Evolutionary conservation across 2,329 filamentous ascomycete genomes (phyloP).

Genomic region (Chaetomiaceae sp.): DNA sequence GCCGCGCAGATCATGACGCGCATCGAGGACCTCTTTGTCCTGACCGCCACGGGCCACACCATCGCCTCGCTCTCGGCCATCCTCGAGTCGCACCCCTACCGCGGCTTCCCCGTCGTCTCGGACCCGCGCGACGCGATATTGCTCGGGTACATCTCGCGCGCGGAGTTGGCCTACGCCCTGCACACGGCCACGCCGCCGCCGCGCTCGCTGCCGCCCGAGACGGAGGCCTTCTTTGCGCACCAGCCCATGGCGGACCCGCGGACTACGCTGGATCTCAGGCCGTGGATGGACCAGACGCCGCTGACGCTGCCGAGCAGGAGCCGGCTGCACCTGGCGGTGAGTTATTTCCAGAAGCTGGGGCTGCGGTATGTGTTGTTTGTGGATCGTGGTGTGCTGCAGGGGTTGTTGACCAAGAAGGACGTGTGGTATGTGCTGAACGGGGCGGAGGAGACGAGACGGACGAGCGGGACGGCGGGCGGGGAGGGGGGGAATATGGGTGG

Average conservation of each 20-base stretch:
- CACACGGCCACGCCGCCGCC: conserved; percentile 54
- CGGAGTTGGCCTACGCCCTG: conserved; percentile 80
- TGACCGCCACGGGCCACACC: conserved; percentile 84
- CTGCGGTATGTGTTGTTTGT: conserved; percentile 85
- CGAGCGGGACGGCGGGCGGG: conserved; percentile 10
- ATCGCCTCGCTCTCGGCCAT: conserved; percentile 69
- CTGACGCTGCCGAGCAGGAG: conserved; percentile 78
- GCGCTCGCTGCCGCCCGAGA: conserved; percentile 60
- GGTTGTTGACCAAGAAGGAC: conserved; percentile 94
- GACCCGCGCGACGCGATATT: conserved; percentile 73
- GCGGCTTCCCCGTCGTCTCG: conserved; percentile 86
- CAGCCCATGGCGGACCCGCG: conserved; percentile 75
- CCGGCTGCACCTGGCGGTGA: conserved; percentile 77
- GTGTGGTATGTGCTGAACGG: conserved; percentile 90
- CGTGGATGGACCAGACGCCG: conserved; percentile 99
- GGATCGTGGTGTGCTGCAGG: conserved; percentile 75
- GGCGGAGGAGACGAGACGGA: conserved; percentile 56
- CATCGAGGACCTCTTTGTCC: conserved; percentile 82
- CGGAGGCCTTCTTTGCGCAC: conserved; percentile 80
- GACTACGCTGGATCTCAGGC: conserved; percentile 77
- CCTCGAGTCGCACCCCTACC: conserved; percentile 70
- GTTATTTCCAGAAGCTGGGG: conserved; percentile 92
- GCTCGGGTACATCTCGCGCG: conserved; percentile 89
- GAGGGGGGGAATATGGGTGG: not conserved
- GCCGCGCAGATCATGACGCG: conserved; percentile 89